phyloP scores from a whole-genome alignment of 1,139 yeast genomes.

The Eremothecium sinecaudum region DNA sequence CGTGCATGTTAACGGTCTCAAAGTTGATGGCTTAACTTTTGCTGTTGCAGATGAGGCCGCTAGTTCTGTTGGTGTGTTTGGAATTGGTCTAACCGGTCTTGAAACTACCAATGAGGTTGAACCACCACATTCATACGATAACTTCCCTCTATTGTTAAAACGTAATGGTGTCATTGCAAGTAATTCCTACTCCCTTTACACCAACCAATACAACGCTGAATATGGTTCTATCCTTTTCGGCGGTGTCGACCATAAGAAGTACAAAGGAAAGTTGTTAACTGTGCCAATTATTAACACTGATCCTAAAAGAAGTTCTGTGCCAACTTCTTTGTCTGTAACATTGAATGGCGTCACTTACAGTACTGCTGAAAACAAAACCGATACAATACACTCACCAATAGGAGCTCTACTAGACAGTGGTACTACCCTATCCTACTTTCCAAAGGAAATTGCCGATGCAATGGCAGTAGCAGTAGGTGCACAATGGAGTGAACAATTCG shows the following conservation, averaged over 20 bases:
- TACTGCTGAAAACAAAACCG: constrained; percentile 18
- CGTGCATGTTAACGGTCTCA: constrained; percentile 11
- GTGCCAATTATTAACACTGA: constrained; percentile 39
- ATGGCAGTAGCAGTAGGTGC: constrained; percentile 37
- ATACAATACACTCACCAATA: constrained; percentile 14
- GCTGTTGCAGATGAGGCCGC: constrained; percentile 20
- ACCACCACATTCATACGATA: constrained; percentile 36
- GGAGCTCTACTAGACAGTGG: constrained; percentile 62
- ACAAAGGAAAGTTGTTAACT: constrained; percentile 37
- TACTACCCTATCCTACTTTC: constrained; percentile 50
- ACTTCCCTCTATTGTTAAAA: constrained; percentile 49
- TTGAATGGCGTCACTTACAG: constrained; percentile 25
- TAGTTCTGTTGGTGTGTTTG: constrained; percentile 24
- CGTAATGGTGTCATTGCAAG: constrained; percentile 42
- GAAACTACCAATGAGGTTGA: constrained; percentile 18
- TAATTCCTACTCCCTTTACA: constrained; percentile 45
- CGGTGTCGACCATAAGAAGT: constrained; percentile 44
- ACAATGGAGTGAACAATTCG: constrained; percentile 30
- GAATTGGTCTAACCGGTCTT: constrained; percentile 23
- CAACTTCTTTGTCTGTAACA: constrained; percentile 29
- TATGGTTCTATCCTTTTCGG: constrained; percentile 45
- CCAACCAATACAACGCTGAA: constrained; percentile 32
- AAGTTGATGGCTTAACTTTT: constrained; percentile 17
- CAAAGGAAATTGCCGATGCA: constrained; percentile 34
- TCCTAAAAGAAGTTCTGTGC: constrained; percentile 22